Evolutionary conservation across 768 basidiomycete species (phyloP).

Genomic region (Serendipita sp.): DNA sequence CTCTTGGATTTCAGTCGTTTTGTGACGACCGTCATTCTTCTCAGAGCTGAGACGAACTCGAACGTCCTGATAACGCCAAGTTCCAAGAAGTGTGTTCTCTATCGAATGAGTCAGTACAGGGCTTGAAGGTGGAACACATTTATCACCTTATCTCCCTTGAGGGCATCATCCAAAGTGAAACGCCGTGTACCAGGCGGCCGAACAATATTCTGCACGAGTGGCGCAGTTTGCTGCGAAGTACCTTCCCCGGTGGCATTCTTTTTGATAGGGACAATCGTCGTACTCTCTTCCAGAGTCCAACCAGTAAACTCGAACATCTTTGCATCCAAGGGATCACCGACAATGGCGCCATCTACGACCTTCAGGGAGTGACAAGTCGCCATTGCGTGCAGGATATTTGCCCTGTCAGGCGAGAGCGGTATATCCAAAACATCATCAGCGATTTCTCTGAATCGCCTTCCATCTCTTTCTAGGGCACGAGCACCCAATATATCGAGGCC

Average conservation of each 20-base stretch:
- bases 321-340: conserved; percentile 90
- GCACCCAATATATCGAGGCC: conserved; percentile 94
- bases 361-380: conserved; percentile 95
- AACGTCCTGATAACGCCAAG: conserved; percentile 91
- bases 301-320: conserved; percentile 98
- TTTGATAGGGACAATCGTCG: conserved; percentile 58
- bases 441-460: conserved; percentile 76
- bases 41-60: conserved; percentile 85
- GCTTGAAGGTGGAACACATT: conserved; percentile 5
- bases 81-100: conserved; percentile 97
- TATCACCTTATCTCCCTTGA: conserved; percentile 68
- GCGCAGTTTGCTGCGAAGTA: conserved; percentile 45
- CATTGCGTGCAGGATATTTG: conserved; percentile 79
- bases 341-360: conserved; percentile 68
- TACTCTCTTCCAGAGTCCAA: conserved; percentile 93
- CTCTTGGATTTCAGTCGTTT: conserved; percentile 84
- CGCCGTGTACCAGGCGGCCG: conserved; percentile 85
- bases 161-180: conserved; percentile 85
- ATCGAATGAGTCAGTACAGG: neutral
- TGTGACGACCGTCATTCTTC: conserved; percentile 96
- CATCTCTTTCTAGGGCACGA: conserved; percentile 62
- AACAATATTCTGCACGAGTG: conserved; percentile 91
- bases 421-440: conserved; percentile 76
- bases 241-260: conserved; percentile 37
- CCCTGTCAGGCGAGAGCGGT: conserved; percentile 50